A percentile compares a stretch with the other conserved stretches of the same genome.
Evolutionary conservation across 805 yeast genomes (phyloP).

Genomic region (Ogataea trehalophila): DNA sequence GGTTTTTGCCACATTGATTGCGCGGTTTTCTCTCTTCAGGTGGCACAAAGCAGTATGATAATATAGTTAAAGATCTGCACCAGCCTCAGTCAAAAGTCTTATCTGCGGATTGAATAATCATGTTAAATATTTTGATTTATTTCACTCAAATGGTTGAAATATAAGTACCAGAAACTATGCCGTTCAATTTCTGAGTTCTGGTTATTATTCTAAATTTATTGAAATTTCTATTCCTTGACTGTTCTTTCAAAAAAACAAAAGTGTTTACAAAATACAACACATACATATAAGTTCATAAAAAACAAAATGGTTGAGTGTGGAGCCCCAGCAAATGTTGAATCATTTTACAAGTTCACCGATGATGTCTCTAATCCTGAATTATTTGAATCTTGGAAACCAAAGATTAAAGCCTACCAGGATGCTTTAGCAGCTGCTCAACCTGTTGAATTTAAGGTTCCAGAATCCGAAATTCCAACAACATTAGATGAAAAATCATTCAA

Average conservation of each 20-base stretch:
- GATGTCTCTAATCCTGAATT: constrained; percentile 34
- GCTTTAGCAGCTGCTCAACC: constrained; percentile 23
- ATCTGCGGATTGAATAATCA: no score
- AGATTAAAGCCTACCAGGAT: constrained; percentile 37
- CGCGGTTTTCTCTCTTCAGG: no score
- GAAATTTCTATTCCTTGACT: not conserved
- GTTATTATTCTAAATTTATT: not conserved
- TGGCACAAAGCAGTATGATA: no score
- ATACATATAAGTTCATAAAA: not conserved
- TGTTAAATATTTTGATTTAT: no score
- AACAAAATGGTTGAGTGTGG: constrained; percentile 18
- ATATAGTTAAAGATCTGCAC: no score
- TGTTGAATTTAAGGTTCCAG: constrained; percentile 28
- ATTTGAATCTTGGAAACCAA: constrained; percentile 42
- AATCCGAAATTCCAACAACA: constrained; percentile 29
- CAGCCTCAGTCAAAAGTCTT: no score
- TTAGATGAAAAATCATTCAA: constrained; percentile 33
- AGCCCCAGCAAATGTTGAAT: constrained; percentile 25
- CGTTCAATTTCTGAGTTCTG: not conserved
- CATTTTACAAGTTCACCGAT: constrained; percentile 27
- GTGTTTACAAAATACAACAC: no score
- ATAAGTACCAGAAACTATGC: not conserved
- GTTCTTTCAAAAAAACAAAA: not conserved
- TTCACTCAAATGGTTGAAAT: no score
- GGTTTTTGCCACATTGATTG: no score